These are phyloP conservation scores for Neospermospora avenae DNA, from an alignment of 2,329 filamentous ascomycete species.

Conservation along the genomic window DNA sequence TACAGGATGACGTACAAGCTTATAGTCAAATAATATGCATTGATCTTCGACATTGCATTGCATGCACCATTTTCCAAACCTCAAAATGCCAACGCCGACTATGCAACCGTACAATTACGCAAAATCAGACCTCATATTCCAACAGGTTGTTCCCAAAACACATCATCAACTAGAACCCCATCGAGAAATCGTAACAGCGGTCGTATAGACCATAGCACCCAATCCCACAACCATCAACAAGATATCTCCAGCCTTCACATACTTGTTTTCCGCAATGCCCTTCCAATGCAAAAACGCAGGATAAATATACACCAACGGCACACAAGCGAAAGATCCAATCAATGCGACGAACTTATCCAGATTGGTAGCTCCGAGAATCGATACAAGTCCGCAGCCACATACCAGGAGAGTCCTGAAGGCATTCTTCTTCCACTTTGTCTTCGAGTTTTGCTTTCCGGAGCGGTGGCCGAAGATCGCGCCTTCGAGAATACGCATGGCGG, in stretches of 20 bases:
- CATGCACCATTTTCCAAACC: no score
- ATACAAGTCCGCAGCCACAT: slow-evolving; percentile 75
- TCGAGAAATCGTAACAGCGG: slow-evolving; percentile 67
- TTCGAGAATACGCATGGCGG: slow-evolving; percentile 90
- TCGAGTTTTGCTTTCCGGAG: slow-evolving; percentile 84
- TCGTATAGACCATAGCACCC: slow-evolving; percentile 87
- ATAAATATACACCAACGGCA: slow-evolving; percentile 94
- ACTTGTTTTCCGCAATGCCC: slow-evolving; percentile 65
- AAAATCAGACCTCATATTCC: background rate
- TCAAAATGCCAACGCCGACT: background rate
- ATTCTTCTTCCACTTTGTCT: slow-evolving; percentile 99
- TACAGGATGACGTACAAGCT: no score
- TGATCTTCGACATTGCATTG: no score
- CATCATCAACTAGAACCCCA: slow-evolving; percentile 2
- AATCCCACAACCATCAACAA: slow-evolving; percentile 74
- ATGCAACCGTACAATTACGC: background rate
- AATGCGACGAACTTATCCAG: slow-evolving; percentile 95
- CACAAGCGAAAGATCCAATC: slow-evolving; percentile 94
- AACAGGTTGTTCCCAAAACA: background rate
- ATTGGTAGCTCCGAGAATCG: slow-evolving; percentile 86
- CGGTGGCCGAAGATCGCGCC: slow-evolving; percentile 90
- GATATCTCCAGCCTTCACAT: slow-evolving; percentile 69
- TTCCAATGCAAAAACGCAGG: slow-evolving; percentile 86
- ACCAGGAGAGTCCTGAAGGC: slow-evolving; percentile 89
- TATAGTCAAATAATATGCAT: no score